Percentiles rank a stretch among this genome's conserved stretches.
phyloP scores from a whole-genome alignment of 2,329 filamentous ascomycete genomes.

The Venturia carpophila region DNA sequence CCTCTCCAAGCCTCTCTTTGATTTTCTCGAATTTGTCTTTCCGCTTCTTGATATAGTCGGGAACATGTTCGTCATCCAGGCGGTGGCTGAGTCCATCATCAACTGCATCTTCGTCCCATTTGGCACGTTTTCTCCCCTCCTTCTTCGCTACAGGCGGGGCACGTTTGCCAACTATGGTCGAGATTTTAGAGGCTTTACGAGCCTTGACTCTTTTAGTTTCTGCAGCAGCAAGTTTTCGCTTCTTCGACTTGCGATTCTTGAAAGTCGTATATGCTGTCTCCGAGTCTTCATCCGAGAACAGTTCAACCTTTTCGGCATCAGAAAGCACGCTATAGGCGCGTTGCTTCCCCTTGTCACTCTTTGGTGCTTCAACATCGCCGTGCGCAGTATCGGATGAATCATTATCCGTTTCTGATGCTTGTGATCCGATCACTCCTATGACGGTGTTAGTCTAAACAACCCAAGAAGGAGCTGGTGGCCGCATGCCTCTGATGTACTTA shows the following conservation, averaged over 20 bases:
- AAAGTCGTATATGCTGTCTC: constrained; percentile 55
- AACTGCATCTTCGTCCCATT: constrained; percentile 19
- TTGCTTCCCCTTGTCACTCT: not conserved
- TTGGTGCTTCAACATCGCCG: not conserved
- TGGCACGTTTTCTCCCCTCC: not conserved
- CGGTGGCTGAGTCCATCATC: constrained; percentile 23
- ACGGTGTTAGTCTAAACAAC: not conserved
- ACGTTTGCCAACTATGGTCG: constrained; percentile 6
- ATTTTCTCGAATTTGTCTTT: constrained; percentile 59
- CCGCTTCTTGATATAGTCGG: constrained; percentile 65
- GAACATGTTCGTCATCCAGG: constrained; percentile 49
- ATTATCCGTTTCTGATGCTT: not conserved
- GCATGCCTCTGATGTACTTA: not conserved
- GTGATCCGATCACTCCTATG: constrained; percentile 4
- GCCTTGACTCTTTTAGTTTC: constrained; percentile 12
- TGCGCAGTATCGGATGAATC: constrained; percentile 5
- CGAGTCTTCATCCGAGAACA: constrained; percentile 40
- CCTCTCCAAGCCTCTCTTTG: constrained; percentile 52
- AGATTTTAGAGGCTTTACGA: not conserved
- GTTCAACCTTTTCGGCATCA: constrained; percentile 19
- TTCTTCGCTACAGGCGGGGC: not conserved
- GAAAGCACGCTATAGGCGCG: constrained; percentile 2
- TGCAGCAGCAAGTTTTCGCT: constrained; percentile 16
- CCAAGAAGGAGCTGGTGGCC: not conserved
- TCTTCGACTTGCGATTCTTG: constrained; percentile 39